A percentile compares a stretch with the other conserved stretches of the same genome.
Evolutionary conservation across 225 moss, liverwort and hornwort species (phyloP).

Genomic region (Sphagnum tenellum): DNA sequence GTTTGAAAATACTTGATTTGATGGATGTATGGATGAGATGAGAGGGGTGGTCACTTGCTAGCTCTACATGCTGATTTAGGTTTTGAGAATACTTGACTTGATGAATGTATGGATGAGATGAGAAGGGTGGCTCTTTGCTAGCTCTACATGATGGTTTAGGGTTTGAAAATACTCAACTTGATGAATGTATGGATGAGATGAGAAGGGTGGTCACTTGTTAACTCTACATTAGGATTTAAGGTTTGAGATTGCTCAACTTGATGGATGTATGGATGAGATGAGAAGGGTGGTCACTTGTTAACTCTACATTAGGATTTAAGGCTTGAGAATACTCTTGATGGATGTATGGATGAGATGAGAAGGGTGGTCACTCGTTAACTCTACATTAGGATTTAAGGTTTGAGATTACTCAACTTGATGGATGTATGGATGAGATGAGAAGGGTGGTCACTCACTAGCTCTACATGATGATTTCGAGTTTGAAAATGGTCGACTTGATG

Average conservation of each 20-base stretch:
- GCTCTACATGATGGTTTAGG: no score
- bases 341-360: constrained; percentile 67
- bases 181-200: no score
- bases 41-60: no score
- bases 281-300: no score
- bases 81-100: constrained; percentile 80
- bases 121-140: no score
- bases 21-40: constrained; percentile 82
- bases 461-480: no score
- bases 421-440: no score
- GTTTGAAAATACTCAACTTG: constrained; percentile 28
- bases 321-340: constrained; percentile 90
- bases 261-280: constrained; percentile 82
- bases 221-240: constrained; percentile 74
- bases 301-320: constrained; percentile 76
- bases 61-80: constrained; percentile 75
- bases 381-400: no score
- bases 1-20: constrained; percentile 80
- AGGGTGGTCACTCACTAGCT: no score
- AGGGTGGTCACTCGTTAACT: no score
- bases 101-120: constrained; percentile 82
- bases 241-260: constrained; percentile 78
- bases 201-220: no score
- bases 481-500: constrained; percentile 29
- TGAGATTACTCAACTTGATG: constrained; percentile 28